Base-by-base conservation (phyloP, 208 protist genomes). In the Trypanosoma melophagium region DNA sequence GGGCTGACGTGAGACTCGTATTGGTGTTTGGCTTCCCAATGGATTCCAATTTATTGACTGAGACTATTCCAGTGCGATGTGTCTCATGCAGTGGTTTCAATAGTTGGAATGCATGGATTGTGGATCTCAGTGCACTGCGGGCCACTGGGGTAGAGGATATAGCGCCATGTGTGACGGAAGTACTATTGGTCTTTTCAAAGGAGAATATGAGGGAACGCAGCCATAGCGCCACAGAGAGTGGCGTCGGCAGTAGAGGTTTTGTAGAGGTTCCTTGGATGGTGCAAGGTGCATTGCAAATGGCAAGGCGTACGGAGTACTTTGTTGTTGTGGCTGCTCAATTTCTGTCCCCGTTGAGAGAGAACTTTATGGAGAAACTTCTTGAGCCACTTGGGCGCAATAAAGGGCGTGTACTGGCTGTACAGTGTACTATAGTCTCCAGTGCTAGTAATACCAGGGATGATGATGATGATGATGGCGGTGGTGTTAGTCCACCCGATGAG, bases 331-430 rank as follows among this genome's bases (percentile, higher is more conserved):
- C 19, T 17, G 61, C 19, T 17, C 49, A 28, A n/a, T 49, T 67
- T 58, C 10, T 59, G 8, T 10, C 13, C 16, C 61, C 61, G 5
- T 35, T 35, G 31, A 13, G 14, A 24, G 35, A 42, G 3, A 25
- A 66, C 19, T 64, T 64, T 22, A 64, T 64, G 47, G 13, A 52
- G 28, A 54, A 40, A 64, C 24, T 64, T 9, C 10, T 64, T 8
- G 24, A 41, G 28, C 59, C 59, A 25, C 28, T 45, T 22, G 5
- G 14, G 50, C 31, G n/a, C 2, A 67, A 67, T 35, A 25, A 25
- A 25, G 52, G 51, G 2, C 2, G n/a, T 2, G 61, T 67, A 50
- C 2, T 57, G 38, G 61, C 61, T 16, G 61, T 58, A 24, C 61
- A 67, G 38, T 67, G 61, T 50, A 58, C 61, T 19, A 9, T 64